Conservation (phyloP, 805 yeast genomes). For the Candida ascalaphidarum region DNA sequence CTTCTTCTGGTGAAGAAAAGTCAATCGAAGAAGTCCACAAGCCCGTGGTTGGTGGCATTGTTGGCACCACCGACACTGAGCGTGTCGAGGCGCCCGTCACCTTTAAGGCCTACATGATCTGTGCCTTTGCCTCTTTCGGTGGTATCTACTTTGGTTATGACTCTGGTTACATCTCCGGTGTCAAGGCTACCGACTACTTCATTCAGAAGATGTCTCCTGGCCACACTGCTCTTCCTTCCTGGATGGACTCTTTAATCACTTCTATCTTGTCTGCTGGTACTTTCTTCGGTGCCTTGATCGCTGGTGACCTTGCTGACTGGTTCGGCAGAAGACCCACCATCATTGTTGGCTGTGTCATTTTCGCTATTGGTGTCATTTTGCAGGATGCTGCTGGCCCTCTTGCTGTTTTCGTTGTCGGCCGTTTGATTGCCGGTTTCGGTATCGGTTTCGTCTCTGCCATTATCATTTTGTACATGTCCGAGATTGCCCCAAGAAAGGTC, state of each 20-base stretch:
- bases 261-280: slow-evolving; percentile 33
- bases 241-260: slow-evolving; percentile 16
- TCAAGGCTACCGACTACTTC: slow-evolving; percentile 31
- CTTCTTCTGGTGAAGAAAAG: no score
- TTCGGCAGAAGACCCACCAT: slow-evolving; percentile 32
- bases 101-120: slow-evolving; percentile 25
- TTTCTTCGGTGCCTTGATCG: slow-evolving; percentile 30
- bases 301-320: slow-evolving; percentile 28
- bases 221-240: slow-evolving; percentile 9
- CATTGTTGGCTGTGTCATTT: slow-evolving; percentile 21
- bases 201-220: slow-evolving; percentile 15
- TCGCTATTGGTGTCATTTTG: slow-evolving; percentile 28
- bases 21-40: no score
- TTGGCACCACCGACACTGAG: slow-evolving; percentile 9
- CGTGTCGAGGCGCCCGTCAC: slow-evolving; percentile 30
- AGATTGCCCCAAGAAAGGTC: slow-evolving; percentile 32
- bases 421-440: slow-evolving; percentile 33
- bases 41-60: no score
- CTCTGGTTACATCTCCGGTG: slow-evolving; percentile 35
- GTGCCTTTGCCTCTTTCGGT: slow-evolving; percentile 33
- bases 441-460: slow-evolving; percentile 34
- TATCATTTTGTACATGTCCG: slow-evolving; percentile 33
- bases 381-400: slow-evolving; percentile 27
- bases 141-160: slow-evolving; percentile 36
- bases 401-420: slow-evolving; percentile 29